Conservation (phyloP, 2,329 filamentous ascomycete genomes). For the Chaetomiaceae sp. region DNA sequence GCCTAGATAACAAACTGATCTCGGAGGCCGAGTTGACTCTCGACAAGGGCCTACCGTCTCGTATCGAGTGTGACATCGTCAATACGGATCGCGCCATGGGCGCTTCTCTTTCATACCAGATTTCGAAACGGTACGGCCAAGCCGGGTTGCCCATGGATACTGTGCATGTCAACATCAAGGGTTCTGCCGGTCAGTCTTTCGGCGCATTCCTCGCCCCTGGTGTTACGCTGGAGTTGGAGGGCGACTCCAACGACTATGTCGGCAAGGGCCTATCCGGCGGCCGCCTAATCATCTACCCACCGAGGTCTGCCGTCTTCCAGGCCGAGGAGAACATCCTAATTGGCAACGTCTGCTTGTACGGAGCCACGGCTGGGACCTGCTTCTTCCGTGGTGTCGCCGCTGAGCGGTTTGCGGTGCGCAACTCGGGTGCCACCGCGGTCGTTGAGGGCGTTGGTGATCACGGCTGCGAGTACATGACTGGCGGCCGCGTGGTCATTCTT, state of each 20-base stretch:
- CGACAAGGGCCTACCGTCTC: slow-evolving; percentile 87
- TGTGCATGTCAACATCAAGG: slow-evolving; percentile 93
- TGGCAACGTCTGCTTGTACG: slow-evolving; percentile 92
- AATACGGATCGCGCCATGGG: slow-evolving; percentile 95
- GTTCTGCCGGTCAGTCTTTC: slow-evolving; percentile 93
- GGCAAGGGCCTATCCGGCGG: slow-evolving; percentile 94
- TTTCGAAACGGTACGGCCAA: slow-evolving; percentile 88
- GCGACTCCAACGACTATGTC: slow-evolving; percentile 94
- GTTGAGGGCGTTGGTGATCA: slow-evolving; percentile 96
- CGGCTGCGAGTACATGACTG: slow-evolving; percentile 98
- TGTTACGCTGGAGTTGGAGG: slow-evolving; percentile 91
- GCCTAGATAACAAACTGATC: slow-evolving; percentile 95
- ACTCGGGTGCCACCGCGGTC: slow-evolving; percentile 93
- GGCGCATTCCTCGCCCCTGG: slow-evolving; percentile 90
- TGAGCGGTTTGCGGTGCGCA: slow-evolving; percentile 93
- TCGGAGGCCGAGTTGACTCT: slow-evolving; percentile 91
- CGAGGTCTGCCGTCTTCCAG: slow-evolving; percentile 85
- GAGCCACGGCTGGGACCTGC: slow-evolving; percentile 82
- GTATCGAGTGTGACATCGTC: slow-evolving; percentile 93
- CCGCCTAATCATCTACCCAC: slow-evolving; percentile 88
- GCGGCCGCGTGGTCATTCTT: slow-evolving; percentile 81
- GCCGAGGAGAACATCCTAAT: slow-evolving; percentile 93
- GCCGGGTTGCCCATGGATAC: slow-evolving; percentile 86
- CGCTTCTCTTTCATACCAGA: slow-evolving; percentile 91
- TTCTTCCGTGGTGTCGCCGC: slow-evolving; percentile 97